These are phyloP conservation scores for Porcisia deanei DNA, from an alignment of 208 protist genomes.

Conservation along the genomic window DNA sequence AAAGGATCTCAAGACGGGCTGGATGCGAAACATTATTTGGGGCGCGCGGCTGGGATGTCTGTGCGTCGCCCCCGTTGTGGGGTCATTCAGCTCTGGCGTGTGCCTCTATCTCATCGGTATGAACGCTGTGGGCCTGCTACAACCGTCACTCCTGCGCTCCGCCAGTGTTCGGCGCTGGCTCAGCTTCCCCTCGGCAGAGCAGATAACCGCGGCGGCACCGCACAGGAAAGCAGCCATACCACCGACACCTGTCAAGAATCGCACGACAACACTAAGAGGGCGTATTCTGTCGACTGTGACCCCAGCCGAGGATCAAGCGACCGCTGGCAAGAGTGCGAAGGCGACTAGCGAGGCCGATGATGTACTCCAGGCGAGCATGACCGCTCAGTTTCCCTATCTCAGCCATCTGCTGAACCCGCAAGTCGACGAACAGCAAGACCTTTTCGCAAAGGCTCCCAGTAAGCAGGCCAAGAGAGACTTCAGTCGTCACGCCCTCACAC, in stretches of 20 bases:
- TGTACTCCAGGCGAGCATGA: slow-evolving; percentile 58
- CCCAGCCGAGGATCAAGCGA: background rate
- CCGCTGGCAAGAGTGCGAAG: background rate
- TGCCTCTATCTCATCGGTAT: slow-evolving; percentile 90
- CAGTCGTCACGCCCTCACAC: background rate
- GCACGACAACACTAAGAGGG: slow-evolving; percentile 12
- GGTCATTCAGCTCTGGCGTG: slow-evolving; percentile 72
- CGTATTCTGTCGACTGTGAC: slow-evolving; percentile 13
- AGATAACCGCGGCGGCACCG: slow-evolving; percentile 6
- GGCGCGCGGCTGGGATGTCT: slow-evolving; percentile 74
- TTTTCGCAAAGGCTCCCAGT: slow-evolving; percentile 35
- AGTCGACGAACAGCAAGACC: slow-evolving; percentile 50
- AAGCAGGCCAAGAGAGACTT: slow-evolving; percentile 32
- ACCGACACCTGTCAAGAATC: background rate
- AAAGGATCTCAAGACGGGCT: slow-evolving; percentile 68
- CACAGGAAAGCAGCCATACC: background rate
- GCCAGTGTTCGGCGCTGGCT: slow-evolving; percentile 47
- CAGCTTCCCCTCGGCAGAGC: slow-evolving; percentile 47
- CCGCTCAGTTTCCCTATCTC: slow-evolving; percentile 81
- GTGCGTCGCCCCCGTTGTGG: slow-evolving; percentile 58
- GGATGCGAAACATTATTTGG: slow-evolving; percentile 85
- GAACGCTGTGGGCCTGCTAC: slow-evolving; percentile 76
- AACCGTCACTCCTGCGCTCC: slow-evolving; percentile 71
- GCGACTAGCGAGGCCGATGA: slow-evolving; percentile 20
- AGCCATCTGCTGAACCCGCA: slow-evolving; percentile 72